These are phyloP conservation scores for Solanum rostratum DNA, from an alignment of 257 asterid genomes.

Conservation along the genomic window DNA sequence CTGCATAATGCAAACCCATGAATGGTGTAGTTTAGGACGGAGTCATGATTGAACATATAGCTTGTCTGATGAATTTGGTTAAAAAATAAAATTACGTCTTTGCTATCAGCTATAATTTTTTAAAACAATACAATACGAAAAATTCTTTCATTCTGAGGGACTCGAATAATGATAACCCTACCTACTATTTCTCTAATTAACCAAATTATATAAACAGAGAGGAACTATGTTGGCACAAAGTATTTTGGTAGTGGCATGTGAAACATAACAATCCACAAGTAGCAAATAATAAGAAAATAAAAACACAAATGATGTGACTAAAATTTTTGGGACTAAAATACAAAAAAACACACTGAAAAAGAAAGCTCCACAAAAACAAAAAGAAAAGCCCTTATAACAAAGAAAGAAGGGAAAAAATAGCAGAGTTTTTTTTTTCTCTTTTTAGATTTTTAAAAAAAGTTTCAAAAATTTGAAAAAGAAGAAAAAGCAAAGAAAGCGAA, in stretches of 20 bases:
- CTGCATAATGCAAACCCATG: too few species aligned
- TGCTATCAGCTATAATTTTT: too few species aligned
- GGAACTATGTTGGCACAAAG: neutral
- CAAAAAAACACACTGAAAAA: neutral
- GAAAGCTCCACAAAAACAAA: neutral
- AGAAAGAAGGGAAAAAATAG: neutral
- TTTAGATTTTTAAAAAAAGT: neutral
- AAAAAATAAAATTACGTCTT: too few species aligned
- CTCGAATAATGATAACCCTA: neutral
- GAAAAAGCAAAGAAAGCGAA: conserved; percentile 31
- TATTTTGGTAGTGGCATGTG: neutral
- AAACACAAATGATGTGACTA: conserved; percentile 14
- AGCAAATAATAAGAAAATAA: neutral
- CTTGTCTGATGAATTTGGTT: too few species aligned
- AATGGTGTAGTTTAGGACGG: too few species aligned
- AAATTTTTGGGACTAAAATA: neutral
- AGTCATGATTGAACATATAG: too few species aligned
- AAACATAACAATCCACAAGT: neutral
- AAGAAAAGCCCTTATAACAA: neutral
- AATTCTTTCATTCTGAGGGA: neutral
- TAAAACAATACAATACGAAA: neutral
- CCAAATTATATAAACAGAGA: neutral
- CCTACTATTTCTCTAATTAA: neutral
- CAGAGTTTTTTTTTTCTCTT: neutral
- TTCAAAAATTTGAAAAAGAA: neutral